A percentile compares a stretch with the other conserved stretches of the same genome.
These are phyloP conservation scores for Leishmania amazonensis DNA, from an alignment of 208 protist species.

Conservation along the genomic window DNA sequence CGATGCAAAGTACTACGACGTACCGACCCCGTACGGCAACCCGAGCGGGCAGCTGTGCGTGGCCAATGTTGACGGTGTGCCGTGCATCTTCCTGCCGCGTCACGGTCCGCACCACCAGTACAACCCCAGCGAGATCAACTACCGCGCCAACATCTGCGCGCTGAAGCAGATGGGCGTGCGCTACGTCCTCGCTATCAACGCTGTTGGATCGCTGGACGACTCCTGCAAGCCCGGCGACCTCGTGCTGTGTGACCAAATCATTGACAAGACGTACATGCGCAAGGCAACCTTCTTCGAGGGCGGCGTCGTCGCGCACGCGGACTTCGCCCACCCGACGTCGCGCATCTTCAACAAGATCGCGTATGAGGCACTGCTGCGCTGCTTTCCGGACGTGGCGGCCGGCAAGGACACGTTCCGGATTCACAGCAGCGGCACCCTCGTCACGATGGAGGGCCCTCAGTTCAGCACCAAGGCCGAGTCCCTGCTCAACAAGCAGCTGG, in stretches of 20 bases:
- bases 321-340: conserved; percentile 85
- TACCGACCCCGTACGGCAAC: conserved; percentile 86
- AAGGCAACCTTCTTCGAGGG: conserved; percentile 85
- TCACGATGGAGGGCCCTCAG: conserved; percentile 93
- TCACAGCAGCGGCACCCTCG: conserved; percentile 62
- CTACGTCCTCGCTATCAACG: conserved; percentile 87
- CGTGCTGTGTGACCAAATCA: conserved; percentile 87
- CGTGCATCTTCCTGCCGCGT: conserved; percentile 87
- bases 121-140: conserved; percentile 88
- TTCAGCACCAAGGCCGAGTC: conserved; percentile 92
- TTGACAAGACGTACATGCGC: conserved; percentile 83
- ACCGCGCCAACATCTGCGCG: conserved; percentile 92
- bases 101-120: conserved; percentile 83
- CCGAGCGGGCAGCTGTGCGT: conserved; percentile 72
- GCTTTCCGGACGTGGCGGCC: conserved; percentile 39
- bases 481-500: conserved; percentile 71
- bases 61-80: conserved; percentile 53
- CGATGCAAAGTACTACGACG: conserved; percentile 54
- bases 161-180: conserved; percentile 88
- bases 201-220: conserved; percentile 84
- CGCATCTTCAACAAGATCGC: conserved; percentile 40
- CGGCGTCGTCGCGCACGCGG: conserved; percentile 81
- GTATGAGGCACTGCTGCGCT: conserved; percentile 37
- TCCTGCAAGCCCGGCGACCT: conserved; percentile 84
- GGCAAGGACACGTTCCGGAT: conserved; percentile 42